phyloP scores from a whole-genome alignment of 2,329 filamentous ascomycete species.

The Neofusicoccum laricinum region DNA sequence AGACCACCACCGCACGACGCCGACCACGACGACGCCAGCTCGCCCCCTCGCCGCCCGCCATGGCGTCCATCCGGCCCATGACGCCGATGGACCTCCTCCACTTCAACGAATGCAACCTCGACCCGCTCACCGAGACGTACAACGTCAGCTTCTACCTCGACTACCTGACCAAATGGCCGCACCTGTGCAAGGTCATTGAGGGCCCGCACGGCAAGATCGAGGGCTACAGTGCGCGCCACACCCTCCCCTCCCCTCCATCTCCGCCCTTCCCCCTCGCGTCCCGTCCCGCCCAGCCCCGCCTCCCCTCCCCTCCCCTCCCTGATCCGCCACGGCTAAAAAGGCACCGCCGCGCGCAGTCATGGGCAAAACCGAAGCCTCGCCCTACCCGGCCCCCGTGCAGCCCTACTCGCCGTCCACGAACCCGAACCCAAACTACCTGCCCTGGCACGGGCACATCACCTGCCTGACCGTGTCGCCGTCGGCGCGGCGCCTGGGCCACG shows the following conservation, averaged over 20 bases:
- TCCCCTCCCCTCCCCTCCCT: neutral
- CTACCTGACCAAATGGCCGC: conserved; percentile 94
- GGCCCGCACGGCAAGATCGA: conserved; percentile 84
- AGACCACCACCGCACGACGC: conserved; percentile 11
- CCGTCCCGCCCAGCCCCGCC: neutral
- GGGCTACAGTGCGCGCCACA: conserved; percentile 72
- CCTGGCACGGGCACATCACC: conserved; percentile 98
- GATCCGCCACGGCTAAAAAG: neutral
- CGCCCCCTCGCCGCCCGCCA: neutral
- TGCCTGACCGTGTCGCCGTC: conserved; percentile 88
- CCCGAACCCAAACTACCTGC: conserved; percentile 69
- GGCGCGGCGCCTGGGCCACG: conserved; percentile 81
- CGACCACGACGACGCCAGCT: neutral
- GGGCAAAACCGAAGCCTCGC: conserved; percentile 83
- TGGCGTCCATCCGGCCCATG: conserved; percentile 47
- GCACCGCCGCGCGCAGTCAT: conserved; percentile 62
- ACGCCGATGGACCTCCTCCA: conserved; percentile 79
- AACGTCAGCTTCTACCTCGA: conserved; percentile 93
- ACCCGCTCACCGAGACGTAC: conserved; percentile 97
- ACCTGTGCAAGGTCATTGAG: conserved; percentile 89
- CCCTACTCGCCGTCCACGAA: conserved; percentile 61
- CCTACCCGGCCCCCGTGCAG: conserved; percentile 70
- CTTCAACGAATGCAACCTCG: conserved; percentile 92
- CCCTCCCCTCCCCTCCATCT: neutral
- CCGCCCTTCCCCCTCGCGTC: neutral